Evolutionary conservation across 495 filamentous ascomycete genomes (phyloP), one percentile per base, ranked within the genome.

Genomic region (Penicillium maclennaniae): DNA sequence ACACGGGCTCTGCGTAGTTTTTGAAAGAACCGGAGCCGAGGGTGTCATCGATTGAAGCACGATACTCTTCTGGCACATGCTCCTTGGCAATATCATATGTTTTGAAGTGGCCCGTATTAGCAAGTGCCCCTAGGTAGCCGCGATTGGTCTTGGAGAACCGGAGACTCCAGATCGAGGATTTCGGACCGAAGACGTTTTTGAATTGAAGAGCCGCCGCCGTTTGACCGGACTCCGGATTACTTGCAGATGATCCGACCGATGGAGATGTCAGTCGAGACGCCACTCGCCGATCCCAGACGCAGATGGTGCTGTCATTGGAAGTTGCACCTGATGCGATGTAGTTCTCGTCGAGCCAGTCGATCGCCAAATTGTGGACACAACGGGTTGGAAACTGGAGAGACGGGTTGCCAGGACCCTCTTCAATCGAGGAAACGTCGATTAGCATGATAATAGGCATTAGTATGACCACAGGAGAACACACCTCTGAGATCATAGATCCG

Each of bases 401-500:
- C 40, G 69, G 81, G 63, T 76, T 87, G 47, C 80, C 73, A 21
- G 73, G 69, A 7, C 70, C 71, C 59, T 84, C 82, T 78, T 45
- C 25, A 31, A 31, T 26, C 23, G 10, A 7, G 37, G 45, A 10
- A 19, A 34, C 6, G 7, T 36, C 7, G 25, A 41, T 58, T 50
- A 65, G 57, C 41, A 43, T 36, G 21, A 34, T 12, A 9, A 17
- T 40, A 34, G 45, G 40, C 34, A 53, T 17, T 56, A 27, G 8
- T 51, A 4, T 53, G 45, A 20, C 26, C 26, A 34, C 44, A 25
- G n/a, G 25, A 52, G 47, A 53, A 62, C 74, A 51, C 67, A 91
- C 88, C 89, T 84, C 93, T 71, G 19, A 97, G 70, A 69, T 97
- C 93, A 68, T 95, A 96, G 8, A 96, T 82, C n/a, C 89, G 75